phyloP scores from a whole-genome alignment of 805 yeast genomes.

The Nakazawaea ishiwadae region DNA sequence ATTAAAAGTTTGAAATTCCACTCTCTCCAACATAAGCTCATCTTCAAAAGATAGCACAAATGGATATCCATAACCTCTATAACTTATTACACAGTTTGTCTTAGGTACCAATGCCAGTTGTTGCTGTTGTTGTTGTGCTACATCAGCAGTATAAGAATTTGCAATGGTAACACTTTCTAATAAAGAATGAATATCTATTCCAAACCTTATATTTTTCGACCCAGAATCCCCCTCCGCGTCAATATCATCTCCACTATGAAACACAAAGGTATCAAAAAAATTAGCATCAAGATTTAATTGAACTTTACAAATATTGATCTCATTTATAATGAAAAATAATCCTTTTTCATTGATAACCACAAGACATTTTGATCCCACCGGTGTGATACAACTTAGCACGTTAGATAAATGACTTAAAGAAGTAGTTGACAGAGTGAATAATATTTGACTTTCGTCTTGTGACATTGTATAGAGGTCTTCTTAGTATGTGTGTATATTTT shows the following conservation, averaged over 20 bases:
- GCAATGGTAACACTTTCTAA: slow-evolving; percentile 46
- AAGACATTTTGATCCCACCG: slow-evolving; percentile 29
- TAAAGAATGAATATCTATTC: slow-evolving; percentile 40
- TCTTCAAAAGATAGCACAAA: slow-evolving; percentile 51
- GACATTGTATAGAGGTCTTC: not conserved
- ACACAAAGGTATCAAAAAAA: slow-evolving; percentile 30
- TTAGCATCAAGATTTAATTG: slow-evolving; percentile 32
- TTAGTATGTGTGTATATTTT: not conserved
- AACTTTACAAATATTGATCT: slow-evolving; percentile 35
- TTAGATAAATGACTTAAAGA: slow-evolving; percentile 41
- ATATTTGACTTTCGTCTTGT: slow-evolving; percentile 5
- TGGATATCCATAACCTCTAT: slow-evolving; percentile 45
- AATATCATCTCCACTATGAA: too few relatives aligned
- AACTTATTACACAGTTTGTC: slow-evolving; percentile 46
- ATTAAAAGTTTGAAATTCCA: slow-evolving; percentile 47
- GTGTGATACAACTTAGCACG: slow-evolving; percentile 36
- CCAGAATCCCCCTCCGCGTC: too few relatives aligned
- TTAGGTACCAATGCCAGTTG: slow-evolving; percentile 14
- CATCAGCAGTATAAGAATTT: slow-evolving; percentile 19
- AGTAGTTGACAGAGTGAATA: slow-evolving; percentile 37
- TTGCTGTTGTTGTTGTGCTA: slow-evolving; percentile 14
- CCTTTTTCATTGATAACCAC: slow-evolving; percentile 44
- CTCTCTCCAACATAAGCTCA: slow-evolving; percentile 49
- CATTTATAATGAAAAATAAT: slow-evolving; percentile 43
- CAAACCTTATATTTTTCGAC: slow-evolving; percentile 25